A percentile compares a stretch with the other conserved stretches of the same genome.
Evolutionary conservation across 2,329 filamentous ascomycete genomes (phyloP).

Genomic region (Emericellopsis cladophorae): DNA sequence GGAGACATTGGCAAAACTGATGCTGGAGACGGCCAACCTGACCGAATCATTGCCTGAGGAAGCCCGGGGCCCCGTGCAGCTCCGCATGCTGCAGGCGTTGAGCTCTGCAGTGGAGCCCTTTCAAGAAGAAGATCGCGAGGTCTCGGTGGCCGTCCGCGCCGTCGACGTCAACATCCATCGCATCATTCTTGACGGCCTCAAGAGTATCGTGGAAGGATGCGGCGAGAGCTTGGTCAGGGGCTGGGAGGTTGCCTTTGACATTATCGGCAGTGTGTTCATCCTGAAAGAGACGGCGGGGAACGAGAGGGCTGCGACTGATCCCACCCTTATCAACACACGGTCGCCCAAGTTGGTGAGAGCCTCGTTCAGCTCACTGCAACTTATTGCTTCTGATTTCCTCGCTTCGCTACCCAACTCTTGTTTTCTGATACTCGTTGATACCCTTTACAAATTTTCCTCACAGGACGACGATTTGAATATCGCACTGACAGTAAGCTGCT

Average conservation of each 20-base stretch:
- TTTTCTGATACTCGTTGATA: constrained; percentile 70
- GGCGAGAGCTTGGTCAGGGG: constrained; percentile 73
- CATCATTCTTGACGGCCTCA: constrained; percentile 66
- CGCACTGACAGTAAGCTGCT: constrained; percentile 65
- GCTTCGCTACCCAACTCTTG: constrained; percentile 57
- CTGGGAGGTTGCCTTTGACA: constrained; percentile 76
- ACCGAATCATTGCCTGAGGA: constrained; percentile 38
- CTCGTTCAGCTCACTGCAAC: constrained; percentile 78
- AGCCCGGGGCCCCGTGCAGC: constrained; percentile 49
- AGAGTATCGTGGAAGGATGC: constrained; percentile 73
- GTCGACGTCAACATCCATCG: constrained; percentile 72
- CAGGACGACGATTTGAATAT: constrained; percentile 92
- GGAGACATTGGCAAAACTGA: constrained; percentile 47
- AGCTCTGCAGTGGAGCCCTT: constrained; percentile 44
- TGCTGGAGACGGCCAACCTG: constrained; percentile 43
- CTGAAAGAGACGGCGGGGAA: constrained; percentile 19
- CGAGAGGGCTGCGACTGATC: constrained; percentile 12
- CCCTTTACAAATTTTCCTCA: constrained; percentile 76
- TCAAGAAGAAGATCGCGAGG: constrained; percentile 36
- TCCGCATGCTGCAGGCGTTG: constrained; percentile 57
- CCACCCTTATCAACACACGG: constrained; percentile 31
- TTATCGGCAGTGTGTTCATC: constrained; percentile 73
- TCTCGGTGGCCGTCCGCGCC: constrained; percentile 43
- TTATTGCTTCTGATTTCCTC: constrained; percentile 92
- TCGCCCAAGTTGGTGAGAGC: constrained; percentile 71